Percentiles rank a stretch among this genome's conserved stretches.
Conservation (phyloP, 1,284 basidiomycete genomes). For the Ganoderma sinense region DNA sequence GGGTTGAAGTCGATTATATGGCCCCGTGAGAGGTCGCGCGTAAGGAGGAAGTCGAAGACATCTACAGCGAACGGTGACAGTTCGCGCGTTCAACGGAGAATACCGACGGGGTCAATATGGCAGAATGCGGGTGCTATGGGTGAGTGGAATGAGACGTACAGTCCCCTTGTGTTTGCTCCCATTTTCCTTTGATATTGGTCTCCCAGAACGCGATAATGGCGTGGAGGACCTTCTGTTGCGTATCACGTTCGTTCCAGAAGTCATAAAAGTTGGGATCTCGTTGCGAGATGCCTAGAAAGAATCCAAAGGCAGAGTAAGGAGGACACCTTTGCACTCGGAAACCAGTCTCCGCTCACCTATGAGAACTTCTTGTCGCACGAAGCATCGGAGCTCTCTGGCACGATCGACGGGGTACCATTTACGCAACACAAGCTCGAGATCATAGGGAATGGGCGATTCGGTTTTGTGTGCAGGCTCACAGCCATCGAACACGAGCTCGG, state of each 20-base stretch:
- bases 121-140: background rate
- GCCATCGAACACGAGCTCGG: conserved; percentile 67
- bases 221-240: conserved; percentile 59
- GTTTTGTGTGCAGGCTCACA: conserved; percentile 43
- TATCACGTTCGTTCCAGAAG: conserved; percentile 75
- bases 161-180: conserved; percentile 60
- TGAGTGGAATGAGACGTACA: conserved; percentile 59
- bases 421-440: conserved; percentile 88
- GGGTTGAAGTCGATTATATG: conserved; percentile 94
- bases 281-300: conserved; percentile 79
- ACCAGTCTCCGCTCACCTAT: conserved; percentile 60
- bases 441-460: conserved; percentile 46
- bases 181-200: conserved; percentile 65
- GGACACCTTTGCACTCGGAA: background rate
- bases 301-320: background rate
- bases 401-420: conserved; percentile 91
- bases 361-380: conserved; percentile 75
- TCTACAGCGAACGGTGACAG: conserved; percentile 55
- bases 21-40: conserved; percentile 76
- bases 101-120: conserved; percentile 2
- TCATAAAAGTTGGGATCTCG: conserved; percentile 93
- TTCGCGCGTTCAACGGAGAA: background rate
- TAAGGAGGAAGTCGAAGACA: conserved; percentile 87
- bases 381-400: conserved; percentile 88
- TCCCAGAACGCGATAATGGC: conserved; percentile 75